phyloP scores from a whole-genome alignment of 2,329 filamentous ascomycete species.

The Tolypocladium album region DNA sequence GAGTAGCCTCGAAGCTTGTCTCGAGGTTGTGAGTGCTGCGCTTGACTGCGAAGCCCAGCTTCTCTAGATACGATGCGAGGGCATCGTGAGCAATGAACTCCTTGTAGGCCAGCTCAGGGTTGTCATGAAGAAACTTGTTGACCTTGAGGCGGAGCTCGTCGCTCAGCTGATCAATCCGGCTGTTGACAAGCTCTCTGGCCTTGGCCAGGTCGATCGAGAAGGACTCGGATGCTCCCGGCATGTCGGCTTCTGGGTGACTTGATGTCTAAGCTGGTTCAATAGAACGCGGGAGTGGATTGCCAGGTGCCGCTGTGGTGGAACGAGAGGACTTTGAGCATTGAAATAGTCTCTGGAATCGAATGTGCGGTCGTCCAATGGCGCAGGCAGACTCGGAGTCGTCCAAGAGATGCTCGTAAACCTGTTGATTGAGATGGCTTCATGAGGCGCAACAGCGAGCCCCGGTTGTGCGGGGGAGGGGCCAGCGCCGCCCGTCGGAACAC shows the following conservation, averaged over 20 bases:
- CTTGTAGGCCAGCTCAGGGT: slow-evolving; percentile 41
- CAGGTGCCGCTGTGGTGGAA: not conserved
- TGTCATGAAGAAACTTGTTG: slow-evolving; percentile 20
- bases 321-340: no score
- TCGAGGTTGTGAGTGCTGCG: slow-evolving; percentile 38
- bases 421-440: not conserved
- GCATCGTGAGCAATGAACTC: slow-evolving; percentile 40
- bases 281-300: not conserved
- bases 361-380: no score
- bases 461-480: not conserved
- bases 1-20: slow-evolving; percentile 38
- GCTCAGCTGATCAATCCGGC: slow-evolving; percentile 9
- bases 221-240: not conserved
- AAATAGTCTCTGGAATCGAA: no score
- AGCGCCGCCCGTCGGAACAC: not conserved
- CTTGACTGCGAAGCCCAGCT: slow-evolving; percentile 32
- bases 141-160: slow-evolving; percentile 6
- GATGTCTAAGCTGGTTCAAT: not conserved
- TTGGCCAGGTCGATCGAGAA: slow-evolving; percentile 5
- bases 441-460: not conserved
- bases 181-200: slow-evolving; percentile 9
- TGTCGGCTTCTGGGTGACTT: not conserved
- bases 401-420: no score
- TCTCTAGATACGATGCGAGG: slow-evolving; percentile 31
- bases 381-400: no score